A percentile compares a stretch with the other conserved stretches of the same genome.
phyloP scores from a whole-genome alignment of 2,329 filamentous ascomycete species.

The Nemania sp. region DNA sequence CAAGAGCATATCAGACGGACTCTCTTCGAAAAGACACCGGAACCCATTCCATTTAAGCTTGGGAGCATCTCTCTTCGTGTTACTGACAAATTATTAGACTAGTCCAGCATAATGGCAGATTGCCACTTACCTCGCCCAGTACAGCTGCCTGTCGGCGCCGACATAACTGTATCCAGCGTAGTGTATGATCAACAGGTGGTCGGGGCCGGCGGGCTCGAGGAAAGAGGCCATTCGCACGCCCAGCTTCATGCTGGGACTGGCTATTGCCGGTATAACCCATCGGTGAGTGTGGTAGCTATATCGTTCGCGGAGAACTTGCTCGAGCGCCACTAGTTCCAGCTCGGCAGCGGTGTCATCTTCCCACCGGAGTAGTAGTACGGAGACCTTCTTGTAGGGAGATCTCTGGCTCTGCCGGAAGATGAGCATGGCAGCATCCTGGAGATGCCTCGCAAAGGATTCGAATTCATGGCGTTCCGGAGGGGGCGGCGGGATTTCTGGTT shows the following conservation, averaged over 20 bases:
- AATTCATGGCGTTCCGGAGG: slow-evolving; percentile 61
- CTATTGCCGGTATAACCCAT: slow-evolving; percentile 63
- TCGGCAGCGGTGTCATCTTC: slow-evolving; percentile 61
- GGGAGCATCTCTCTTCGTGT: slow-evolving; percentile 59
- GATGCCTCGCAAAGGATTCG: slow-evolving; percentile 67
- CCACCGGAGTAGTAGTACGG: slow-evolving; percentile 64
- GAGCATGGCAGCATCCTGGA: slow-evolving; percentile 69
- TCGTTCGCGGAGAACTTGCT: slow-evolving; percentile 60
- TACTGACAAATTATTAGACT: slow-evolving; percentile 52
- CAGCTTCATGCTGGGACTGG: slow-evolving; percentile 64
- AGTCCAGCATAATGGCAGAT: slow-evolving; percentile 25
- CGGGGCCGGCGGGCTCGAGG: slow-evolving; percentile 58
- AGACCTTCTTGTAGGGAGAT: slow-evolving; percentile 60
- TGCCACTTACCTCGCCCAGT: slow-evolving; percentile 66
- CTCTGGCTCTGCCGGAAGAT: slow-evolving; percentile 66
- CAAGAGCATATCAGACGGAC: slow-evolving; percentile 64
- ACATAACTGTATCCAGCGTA: slow-evolving; percentile 65
- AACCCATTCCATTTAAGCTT: slow-evolving; percentile 67
- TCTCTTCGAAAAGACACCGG: slow-evolving; percentile 64
- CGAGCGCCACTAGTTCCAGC: slow-evolving; percentile 56
- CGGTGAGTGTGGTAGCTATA: slow-evolving; percentile 64
- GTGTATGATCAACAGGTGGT: slow-evolving; percentile 66
- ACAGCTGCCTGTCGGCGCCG: slow-evolving; percentile 62
- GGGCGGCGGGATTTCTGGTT: slow-evolving; percentile 37
- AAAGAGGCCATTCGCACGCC: slow-evolving; percentile 63